Conservation (phyloP, 805 yeast genomes). For the Nakazawaea ishiwadae region DNA sequence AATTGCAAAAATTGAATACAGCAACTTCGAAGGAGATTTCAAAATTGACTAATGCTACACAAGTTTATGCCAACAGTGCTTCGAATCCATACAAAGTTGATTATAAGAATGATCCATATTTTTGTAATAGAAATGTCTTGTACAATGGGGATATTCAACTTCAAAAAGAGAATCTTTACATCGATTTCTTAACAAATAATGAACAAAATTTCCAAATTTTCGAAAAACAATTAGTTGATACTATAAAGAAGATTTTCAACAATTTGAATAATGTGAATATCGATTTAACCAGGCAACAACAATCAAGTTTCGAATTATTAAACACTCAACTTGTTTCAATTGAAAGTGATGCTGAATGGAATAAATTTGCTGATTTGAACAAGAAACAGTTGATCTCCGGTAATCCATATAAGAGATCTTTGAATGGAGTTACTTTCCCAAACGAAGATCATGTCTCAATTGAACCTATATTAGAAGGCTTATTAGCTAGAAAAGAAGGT, state of each 20-base stretch:
- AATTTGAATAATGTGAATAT: constrained; percentile 20
- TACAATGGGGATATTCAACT: constrained; percentile 36
- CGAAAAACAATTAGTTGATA: constrained; percentile 39
- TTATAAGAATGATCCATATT: constrained; percentile 40
- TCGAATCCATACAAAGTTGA: constrained; percentile 22
- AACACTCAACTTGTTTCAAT: constrained; percentile 28
- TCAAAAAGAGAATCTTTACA: constrained; percentile 38
- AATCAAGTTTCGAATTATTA: constrained; percentile 24
- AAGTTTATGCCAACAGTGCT: constrained; percentile 16
- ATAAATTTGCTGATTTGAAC: constrained; percentile 29
- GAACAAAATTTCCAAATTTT: constrained; percentile 35
- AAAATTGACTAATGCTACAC: constrained; percentile 19
- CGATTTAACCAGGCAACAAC: constrained; percentile 25
- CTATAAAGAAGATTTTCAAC: constrained; percentile 33
- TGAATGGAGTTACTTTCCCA: constrained; percentile 30
- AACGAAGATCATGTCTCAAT: constrained; percentile 36
- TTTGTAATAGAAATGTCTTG: constrained; percentile 32
- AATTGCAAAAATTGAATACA: constrained; percentile 30
- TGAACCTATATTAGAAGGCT: constrained; percentile 43
- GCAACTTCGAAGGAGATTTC: constrained; percentile 25
- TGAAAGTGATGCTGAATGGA: constrained; percentile 41
- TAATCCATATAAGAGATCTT: constrained; percentile 29
- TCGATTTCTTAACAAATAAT: constrained; percentile 36
- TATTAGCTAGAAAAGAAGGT: constrained; percentile 40
- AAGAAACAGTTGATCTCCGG: constrained; percentile 27